Evolutionary conservation across 352 stramenopile genomes (phyloP).

Genomic region (Phytophthora sp.): DNA sequence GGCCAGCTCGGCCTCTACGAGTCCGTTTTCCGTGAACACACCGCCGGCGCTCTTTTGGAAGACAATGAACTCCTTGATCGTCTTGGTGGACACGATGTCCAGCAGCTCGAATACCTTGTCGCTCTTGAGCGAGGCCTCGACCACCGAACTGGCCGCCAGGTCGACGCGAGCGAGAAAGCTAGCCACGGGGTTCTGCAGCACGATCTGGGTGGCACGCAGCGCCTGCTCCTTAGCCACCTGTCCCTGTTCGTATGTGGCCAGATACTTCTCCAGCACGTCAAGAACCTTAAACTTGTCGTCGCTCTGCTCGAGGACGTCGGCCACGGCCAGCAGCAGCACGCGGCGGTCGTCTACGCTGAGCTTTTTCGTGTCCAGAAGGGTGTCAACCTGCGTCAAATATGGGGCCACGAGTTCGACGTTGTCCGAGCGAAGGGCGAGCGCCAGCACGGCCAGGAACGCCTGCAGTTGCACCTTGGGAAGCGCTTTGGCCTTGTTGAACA

Average conservation of each 20-base stretch:
- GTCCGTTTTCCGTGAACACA: slow-evolving; percentile 65
- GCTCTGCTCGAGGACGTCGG: slow-evolving; percentile 68
- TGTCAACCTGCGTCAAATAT: slow-evolving; percentile 77
- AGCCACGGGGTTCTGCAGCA: slow-evolving; percentile 90
- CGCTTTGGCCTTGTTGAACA: slow-evolving; percentile 78
- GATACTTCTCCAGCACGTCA: slow-evolving; percentile 79
- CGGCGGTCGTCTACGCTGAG: slow-evolving; percentile 60
- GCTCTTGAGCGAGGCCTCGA: slow-evolving; percentile 75
- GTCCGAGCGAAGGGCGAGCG: slow-evolving; percentile 60
- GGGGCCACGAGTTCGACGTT: slow-evolving; percentile 66
- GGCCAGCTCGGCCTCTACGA: slow-evolving; percentile 66
- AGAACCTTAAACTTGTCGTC: slow-evolving; percentile 66
- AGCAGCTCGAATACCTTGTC: slow-evolving; percentile 86
- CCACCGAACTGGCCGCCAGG: slow-evolving; percentile 80
- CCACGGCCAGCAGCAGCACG: slow-evolving; percentile 70
- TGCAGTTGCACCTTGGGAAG: slow-evolving; percentile 75
- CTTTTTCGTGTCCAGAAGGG: slow-evolving; percentile 51
- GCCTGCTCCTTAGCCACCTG: slow-evolving; percentile 70
- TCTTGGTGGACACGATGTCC: slow-evolving; percentile 93
- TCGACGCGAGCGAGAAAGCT: slow-evolving; percentile 91
- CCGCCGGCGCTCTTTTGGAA: slow-evolving; percentile 77
- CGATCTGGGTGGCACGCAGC: slow-evolving; percentile 80
- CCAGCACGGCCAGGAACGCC: slow-evolving; percentile 63
- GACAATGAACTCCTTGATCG: slow-evolving; percentile 87
- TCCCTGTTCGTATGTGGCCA: slow-evolving; percentile 57